Base-by-base conservation (phyloP, 371 early-diverging fungal species). In the Dichotomocladium elegans region DNA sequence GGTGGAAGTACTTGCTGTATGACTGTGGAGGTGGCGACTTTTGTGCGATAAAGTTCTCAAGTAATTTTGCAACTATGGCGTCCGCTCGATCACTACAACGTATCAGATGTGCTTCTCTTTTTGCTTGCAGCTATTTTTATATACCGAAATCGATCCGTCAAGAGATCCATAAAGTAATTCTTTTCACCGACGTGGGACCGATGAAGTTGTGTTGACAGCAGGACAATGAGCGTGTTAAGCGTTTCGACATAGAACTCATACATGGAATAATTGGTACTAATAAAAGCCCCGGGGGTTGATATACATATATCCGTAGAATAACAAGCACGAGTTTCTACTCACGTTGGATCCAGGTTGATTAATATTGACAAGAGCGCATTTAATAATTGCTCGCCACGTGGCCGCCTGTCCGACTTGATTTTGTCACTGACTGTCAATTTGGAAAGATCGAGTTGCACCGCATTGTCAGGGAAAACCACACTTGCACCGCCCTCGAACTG, bases 231-330 rank as follows among this genome's bases (percentile, higher is more conserved):
- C 15, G 79, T 68, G 51, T 88, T 88, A 10, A 88, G 59, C 0
- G 75, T 60, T 60, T 90, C 89, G 12, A 81, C 61, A 61, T 90
- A 90, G 59, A 87, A 86, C 44, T 88, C 87, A 47, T 90, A 85
- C 14, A 76, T 72, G 1, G 81, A 72, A 26, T 74, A 69, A 14
- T 70, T 80, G 14, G 70, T 52, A 37, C 87, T 87, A 65, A 7
- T n/a, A n/a, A 37, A 35, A 19, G n/a, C n/a, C 37, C 4, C n/a
- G 34, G n/a, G 21, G 5, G 21, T 35, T 14, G 35, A n/a, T 14
- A 37, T n/a, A 17, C 5, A n/a, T 17, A 15, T 21, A 5, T 8
- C 7, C 37, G 8, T 37, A n/a, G 1, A 3, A 17, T 37, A 21
- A 1, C 21, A n/a, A 17, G 17, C 4, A 12, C 15, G 6, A 37